Base-by-base conservation (phyloP, 2,329 filamentous ascomycete species). In the Rugonectria rugulosa region DNA sequence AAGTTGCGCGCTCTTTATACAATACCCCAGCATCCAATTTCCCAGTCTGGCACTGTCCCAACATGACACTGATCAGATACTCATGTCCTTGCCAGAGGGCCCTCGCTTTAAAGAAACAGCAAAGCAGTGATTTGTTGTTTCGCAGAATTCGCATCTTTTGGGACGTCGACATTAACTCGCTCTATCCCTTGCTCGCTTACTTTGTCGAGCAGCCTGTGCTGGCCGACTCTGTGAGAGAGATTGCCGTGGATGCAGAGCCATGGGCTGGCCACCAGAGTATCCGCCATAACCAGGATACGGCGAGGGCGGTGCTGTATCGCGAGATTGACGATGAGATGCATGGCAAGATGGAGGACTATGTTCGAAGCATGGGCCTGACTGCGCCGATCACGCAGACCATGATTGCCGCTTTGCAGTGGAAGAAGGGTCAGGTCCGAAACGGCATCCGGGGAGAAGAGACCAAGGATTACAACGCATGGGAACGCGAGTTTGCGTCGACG, bases 321-420 rank as follows among this genome's bases (percentile, higher is more conserved):
- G 27, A 14, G 2, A 20, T 48, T 4, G 17, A 26, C 17, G 17
- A 34, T 2, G 44, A 42, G 9, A 14, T 34, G 4, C 51, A 48
- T 17, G 29, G 10, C n/a, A 20, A 32, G 10, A 42, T 54, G 17
- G 36, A 43, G 11, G 37, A 17, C 10, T 26, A 48, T 15, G 23
- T 48, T 8, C 27, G 44, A 12, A 17, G 20, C 29, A 42, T 48
- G 43, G 51, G 51, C 11, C 43, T 54, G 11, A 12, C 7, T 6
- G 51, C 36, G 5, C 17, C 23, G 11, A 23, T 23, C 3, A 26
- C 19, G 17, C 20, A 32, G n/a, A 3, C 14, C 23, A 43, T 51
- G 38, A 9, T 43, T 3, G 15, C 14, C 17, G 15, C 31, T 20
- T 12, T 37, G 17, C 15, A 8, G 14, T 44, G 38, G 40, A 44